phyloP scores from a whole-genome alignment of 2,329 filamentous ascomycete genomes.

The Rhynchosporium graminicola region DNA sequence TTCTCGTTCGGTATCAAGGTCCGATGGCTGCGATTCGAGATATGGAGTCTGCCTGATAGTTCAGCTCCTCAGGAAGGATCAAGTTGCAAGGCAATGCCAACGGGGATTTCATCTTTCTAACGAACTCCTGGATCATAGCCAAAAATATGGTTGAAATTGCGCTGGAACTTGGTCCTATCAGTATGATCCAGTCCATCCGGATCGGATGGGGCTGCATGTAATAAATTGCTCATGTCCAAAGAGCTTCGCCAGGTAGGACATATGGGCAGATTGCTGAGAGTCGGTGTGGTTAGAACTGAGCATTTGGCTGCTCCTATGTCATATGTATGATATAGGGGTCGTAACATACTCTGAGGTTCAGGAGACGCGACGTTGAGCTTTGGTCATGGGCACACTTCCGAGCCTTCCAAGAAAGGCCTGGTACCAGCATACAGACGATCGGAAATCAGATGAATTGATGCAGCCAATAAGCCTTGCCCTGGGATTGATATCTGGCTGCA shows the following conservation, averaged over 20 bases:
- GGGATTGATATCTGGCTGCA: background rate
- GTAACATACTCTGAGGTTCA: constrained; percentile 12
- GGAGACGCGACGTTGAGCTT: constrained; percentile 5
- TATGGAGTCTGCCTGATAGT: background rate
- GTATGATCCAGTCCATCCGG: background rate
- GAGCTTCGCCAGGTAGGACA: background rate
- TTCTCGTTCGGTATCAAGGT: constrained; percentile 4
- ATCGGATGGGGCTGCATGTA: constrained; percentile 4
- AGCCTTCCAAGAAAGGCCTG: background rate
- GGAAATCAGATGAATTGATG: background rate
- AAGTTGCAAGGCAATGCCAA: background rate
- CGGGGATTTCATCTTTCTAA: background rate
- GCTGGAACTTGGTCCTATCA: background rate
- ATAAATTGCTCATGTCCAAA: background rate
- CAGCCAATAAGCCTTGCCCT: background rate
- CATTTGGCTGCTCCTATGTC: background rate
- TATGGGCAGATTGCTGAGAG: background rate
- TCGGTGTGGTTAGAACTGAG: background rate
- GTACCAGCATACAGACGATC: background rate
- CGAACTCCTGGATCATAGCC: background rate
- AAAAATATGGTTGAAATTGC: background rate
- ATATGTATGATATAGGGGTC: constrained; percentile 12
- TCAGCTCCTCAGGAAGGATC: background rate
- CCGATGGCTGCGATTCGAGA: background rate
- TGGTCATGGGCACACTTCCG: background rate